A percentile compares a stretch with the other conserved stretches of the same genome.
These are phyloP conservation scores for Neospermospora avenae DNA, from an alignment of 2,329 filamentous ascomycete genomes.

Conservation along the genomic window DNA sequence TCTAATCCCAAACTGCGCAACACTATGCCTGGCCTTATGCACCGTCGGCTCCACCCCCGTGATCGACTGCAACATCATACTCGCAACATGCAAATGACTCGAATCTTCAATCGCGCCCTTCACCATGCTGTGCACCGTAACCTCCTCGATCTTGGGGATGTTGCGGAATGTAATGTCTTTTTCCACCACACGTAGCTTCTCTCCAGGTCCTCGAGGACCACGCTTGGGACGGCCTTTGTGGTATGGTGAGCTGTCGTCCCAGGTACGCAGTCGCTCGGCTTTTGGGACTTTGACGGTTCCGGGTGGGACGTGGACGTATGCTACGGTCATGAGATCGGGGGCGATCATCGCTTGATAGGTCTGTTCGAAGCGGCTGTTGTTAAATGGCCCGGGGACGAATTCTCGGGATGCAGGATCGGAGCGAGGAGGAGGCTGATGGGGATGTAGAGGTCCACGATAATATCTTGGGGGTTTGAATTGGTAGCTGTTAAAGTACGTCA, in stretches of 20 bases:
- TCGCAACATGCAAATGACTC: slow-evolving; percentile 74
- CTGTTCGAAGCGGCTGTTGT: slow-evolving; percentile 79
- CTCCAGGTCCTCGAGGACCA: slow-evolving; percentile 71
- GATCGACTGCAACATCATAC: slow-evolving; percentile 81
- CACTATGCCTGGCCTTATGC: slow-evolving; percentile 66
- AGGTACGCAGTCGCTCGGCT: slow-evolving; percentile 71
- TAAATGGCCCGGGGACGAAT: slow-evolving; percentile 90
- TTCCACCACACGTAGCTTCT: slow-evolving; percentile 69
- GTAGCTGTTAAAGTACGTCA: slow-evolving; percentile 59
- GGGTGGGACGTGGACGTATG: slow-evolving; percentile 82
- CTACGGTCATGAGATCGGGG: slow-evolving; percentile 81
- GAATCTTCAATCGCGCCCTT: slow-evolving; percentile 65
- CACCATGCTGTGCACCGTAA: slow-evolving; percentile 78
- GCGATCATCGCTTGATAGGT: slow-evolving; percentile 86
- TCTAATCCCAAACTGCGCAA: slow-evolving; percentile 72
- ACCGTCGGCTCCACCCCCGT: slow-evolving; percentile 71
- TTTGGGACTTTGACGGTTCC: slow-evolving; percentile 57
- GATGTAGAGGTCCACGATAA: slow-evolving; percentile 89
- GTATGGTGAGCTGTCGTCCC: slow-evolving; percentile 91
- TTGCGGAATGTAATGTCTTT: slow-evolving; percentile 76
- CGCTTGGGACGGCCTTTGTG: slow-evolving; percentile 86
- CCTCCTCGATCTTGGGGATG: slow-evolving; percentile 74
- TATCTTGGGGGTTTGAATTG: slow-evolving; percentile 93
- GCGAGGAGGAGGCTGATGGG: slow-evolving; percentile 81
- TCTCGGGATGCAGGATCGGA: slow-evolving; percentile 85